Conservation (phyloP, 495 filamentous ascomycete genomes). For the Penicillium psychrofluorescens region DNA sequence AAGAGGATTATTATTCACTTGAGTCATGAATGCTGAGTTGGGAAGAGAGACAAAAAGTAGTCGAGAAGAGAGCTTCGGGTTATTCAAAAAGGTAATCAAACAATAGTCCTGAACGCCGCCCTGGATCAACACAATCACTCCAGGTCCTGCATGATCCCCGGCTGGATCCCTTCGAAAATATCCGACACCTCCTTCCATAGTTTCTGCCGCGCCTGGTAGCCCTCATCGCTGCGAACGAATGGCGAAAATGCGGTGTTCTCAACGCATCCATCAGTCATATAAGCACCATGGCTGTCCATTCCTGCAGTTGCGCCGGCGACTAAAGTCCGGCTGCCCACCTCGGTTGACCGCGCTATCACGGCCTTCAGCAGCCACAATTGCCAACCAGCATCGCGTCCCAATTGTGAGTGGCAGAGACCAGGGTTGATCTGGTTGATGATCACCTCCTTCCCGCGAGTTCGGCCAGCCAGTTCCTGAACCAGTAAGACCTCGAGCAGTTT, state of each 20-base stretch:
- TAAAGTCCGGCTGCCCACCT: constrained; percentile 42
- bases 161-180: constrained; percentile 41
- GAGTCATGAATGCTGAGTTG: too few species aligned
- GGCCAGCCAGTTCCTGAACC: constrained; percentile 37
- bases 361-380: constrained; percentile 9
- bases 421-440: constrained; percentile 49
- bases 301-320: constrained; percentile 30
- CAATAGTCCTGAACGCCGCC: too few species aligned
- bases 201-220: constrained; percentile 34
- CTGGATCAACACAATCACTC: neutral
- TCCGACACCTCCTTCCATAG: constrained; percentile 46
- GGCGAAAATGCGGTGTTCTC: constrained; percentile 15
- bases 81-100: too few species aligned
- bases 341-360: constrained; percentile 33
- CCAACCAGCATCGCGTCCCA: constrained; percentile 26
- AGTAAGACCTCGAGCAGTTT: constrained; percentile 48
- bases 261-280: constrained; percentile 28
- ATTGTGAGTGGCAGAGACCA: constrained; percentile 39
- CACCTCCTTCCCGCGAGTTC: constrained; percentile 25
- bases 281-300: constrained; percentile 39
- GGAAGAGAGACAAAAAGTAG: too few species aligned
- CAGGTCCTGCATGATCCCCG: constrained; percentile 28
- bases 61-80: too few species aligned
- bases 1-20: too few species aligned
- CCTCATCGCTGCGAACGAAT: constrained; percentile 32